phyloP scores from a whole-genome alignment of 2,329 filamentous ascomycete species.

The Trichophyton benhamiae region DNA sequence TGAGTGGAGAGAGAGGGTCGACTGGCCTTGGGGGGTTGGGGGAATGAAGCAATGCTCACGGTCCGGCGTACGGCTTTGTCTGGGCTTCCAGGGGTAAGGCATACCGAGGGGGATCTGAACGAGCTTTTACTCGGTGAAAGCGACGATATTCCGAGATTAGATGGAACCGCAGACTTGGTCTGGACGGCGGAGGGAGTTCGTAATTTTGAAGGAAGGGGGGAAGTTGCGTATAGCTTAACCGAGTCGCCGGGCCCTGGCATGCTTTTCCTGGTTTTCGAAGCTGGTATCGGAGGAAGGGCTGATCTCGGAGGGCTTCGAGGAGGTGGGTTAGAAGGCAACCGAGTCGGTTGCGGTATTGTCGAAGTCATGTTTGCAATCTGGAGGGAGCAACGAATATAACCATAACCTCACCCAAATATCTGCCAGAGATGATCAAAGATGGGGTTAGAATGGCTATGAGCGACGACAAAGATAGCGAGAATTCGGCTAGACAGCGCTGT shows the following conservation, averaged over 20 bases:
- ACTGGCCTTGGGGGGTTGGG: conserved; percentile 66
- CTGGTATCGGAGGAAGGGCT: conserved; percentile 61
- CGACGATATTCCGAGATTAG: conserved; percentile 36
- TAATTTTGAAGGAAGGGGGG: conserved; percentile 40
- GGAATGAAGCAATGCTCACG: conserved; percentile 88
- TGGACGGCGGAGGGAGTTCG: conserved; percentile 47
- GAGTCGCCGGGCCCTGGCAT: conserved; percentile 38
- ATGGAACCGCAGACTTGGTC: conserved; percentile 34
- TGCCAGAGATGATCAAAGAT: background rate
- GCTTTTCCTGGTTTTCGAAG: conserved; percentile 59
- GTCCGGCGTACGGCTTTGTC: conserved; percentile 69
- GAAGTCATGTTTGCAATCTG: conserved; percentile 38
- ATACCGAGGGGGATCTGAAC: conserved; percentile 43
- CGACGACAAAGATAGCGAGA: background rate
- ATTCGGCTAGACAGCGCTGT: background rate
- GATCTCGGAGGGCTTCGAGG: conserved; percentile 54
- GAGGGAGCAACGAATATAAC: background rate
- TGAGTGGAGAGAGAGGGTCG: conserved; percentile 37
- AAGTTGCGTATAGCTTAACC: conserved; percentile 28
- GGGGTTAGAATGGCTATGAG: background rate
- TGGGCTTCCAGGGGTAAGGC: conserved; percentile 41
- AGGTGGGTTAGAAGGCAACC: conserved; percentile 53
- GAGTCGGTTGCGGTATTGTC: conserved; percentile 54
- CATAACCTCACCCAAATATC: background rate
- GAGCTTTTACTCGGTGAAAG: conserved; percentile 43